Percentiles rank a stretch among this genome's conserved stretches.
phyloP scores from a whole-genome alignment of 345 rosid genomes.

The Citropsis articulata region DNA sequence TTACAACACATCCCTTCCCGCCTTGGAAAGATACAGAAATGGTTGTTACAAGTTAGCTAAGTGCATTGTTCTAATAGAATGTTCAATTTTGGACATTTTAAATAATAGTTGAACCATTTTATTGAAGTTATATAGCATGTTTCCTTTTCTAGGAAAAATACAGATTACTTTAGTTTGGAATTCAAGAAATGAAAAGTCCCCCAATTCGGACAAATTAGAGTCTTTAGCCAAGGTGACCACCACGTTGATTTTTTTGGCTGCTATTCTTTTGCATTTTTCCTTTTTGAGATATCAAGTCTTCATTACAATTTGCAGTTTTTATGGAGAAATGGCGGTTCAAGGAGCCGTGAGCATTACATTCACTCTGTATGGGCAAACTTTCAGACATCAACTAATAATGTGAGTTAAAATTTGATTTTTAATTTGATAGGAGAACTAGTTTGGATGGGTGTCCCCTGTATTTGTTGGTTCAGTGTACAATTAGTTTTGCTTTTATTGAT shows the following conservation, averaged over 20 bases:
- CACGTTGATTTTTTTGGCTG: background rate
- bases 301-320: conserved; percentile 52
- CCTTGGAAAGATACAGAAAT: conserved; percentile 72
- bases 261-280: background rate
- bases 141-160: conserved; percentile 61
- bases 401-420: conserved; percentile 36
- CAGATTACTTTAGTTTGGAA: conserved; percentile 93
- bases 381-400: conserved; percentile 92
- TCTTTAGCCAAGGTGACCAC: conserved; percentile 68
- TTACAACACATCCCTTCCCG: conserved; percentile 70
- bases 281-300: conserved; percentile 5
- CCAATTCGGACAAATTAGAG: conserved; percentile 58
- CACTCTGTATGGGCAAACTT: conserved; percentile 99
- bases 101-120: background rate
- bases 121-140: conserved; percentile 10
- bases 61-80: conserved; percentile 6
- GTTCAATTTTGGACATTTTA: conserved; percentile 5
- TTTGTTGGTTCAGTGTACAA: background rate
- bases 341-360: conserved; percentile 47
- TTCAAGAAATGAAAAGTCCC: conserved; percentile 79
- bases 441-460: background rate
- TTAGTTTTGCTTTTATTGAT: background rate
- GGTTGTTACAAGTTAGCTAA: conserved; percentile 42
- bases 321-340: conserved; percentile 84
- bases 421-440: background rate